Evolutionary conservation across 2,329 filamentous ascomycete species (phyloP).

Genomic region (Delphinella strobiligena): DNA sequence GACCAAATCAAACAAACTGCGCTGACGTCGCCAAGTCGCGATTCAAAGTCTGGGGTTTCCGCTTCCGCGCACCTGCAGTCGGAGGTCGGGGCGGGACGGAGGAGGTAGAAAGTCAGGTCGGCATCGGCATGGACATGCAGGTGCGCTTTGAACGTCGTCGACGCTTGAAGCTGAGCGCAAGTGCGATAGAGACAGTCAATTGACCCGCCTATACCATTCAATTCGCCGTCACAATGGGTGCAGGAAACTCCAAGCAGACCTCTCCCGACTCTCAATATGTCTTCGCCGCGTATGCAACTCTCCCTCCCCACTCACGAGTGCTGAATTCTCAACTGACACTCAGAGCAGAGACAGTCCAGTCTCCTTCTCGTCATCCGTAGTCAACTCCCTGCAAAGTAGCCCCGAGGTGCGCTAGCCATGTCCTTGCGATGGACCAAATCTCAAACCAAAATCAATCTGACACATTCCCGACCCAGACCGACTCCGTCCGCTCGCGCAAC

Average conservation of each 20-base stretch:
- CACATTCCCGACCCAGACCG: slow-evolving; percentile 59
- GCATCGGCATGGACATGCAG: neutral
- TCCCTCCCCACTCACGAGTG: neutral
- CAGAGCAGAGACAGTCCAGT: slow-evolving; percentile 45
- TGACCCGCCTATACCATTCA: neutral
- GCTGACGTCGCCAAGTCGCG: neutral
- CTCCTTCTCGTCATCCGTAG: slow-evolving; percentile 66
- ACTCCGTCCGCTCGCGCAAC: slow-evolving; percentile 71
- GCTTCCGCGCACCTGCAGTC: no score
- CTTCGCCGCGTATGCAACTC: slow-evolving; percentile 44
- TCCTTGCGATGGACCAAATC: neutral
- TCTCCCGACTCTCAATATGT: slow-evolving; percentile 45
- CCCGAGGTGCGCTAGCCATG: slow-evolving; percentile 78
- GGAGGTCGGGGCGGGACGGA: slow-evolving; percentile 3
- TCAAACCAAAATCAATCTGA: neutral
- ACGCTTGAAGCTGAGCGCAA: neutral
- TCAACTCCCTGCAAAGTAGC: slow-evolving; percentile 72
- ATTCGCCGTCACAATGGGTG: slow-evolving; percentile 37
- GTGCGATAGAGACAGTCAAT: neutral
- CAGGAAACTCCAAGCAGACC: slow-evolving; percentile 48
- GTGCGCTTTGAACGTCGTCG: no score
- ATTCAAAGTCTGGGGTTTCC: no score
- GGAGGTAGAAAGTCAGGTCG: neutral
- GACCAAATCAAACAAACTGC: slow-evolving; percentile 3
- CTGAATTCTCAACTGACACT: neutral